phyloP scores from a whole-genome alignment of 768 basidiomycete species.

The Suillus subalutaceus region DNA sequence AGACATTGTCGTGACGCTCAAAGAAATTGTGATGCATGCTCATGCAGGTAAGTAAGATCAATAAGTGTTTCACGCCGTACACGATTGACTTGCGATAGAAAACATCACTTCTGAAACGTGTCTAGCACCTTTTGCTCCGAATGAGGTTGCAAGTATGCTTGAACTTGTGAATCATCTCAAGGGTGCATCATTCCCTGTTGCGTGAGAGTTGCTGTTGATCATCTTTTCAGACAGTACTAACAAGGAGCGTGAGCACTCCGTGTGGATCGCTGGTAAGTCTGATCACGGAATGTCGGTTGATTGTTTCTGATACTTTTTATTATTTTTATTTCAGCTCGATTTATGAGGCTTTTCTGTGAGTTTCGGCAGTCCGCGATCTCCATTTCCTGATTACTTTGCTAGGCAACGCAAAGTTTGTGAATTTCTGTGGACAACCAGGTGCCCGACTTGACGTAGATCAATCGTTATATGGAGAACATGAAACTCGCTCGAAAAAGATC shows the following conservation, averaged over 20 bases:
- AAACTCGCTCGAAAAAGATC: constrained; percentile 26
- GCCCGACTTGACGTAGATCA: constrained; percentile 36
- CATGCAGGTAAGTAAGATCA: constrained; percentile 10
- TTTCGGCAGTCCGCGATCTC: not conserved
- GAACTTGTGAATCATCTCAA: constrained; percentile 32
- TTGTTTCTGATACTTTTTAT: not conserved
- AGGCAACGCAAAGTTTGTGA: constrained; percentile 35
- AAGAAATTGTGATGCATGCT: constrained; percentile 11
- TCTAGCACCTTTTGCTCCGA: constrained; percentile 38
- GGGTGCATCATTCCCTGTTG: constrained; percentile 28
- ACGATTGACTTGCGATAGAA: constrained; percentile 29
- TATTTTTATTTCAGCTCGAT: constrained; percentile 34
- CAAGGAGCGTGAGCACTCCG: constrained; percentile 8
- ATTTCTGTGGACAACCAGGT: constrained; percentile 40
- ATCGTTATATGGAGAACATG: constrained; percentile 23
- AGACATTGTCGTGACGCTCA: constrained; percentile 8
- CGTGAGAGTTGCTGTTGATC: not conserved
- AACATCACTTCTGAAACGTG: constrained; percentile 40
- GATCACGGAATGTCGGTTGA: not conserved
- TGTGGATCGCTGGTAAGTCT: constrained; percentile 9
- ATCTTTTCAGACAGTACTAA: not conserved
- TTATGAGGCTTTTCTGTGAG: constrained; percentile 48
- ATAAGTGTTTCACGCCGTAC: not conserved
- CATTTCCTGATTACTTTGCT: not conserved
- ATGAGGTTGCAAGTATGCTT: constrained; percentile 41